These are phyloP conservation scores for Tetrahymena thermophila DNA, from an alignment of 73 alveolate species.

Conservation along the genomic window DNA sequence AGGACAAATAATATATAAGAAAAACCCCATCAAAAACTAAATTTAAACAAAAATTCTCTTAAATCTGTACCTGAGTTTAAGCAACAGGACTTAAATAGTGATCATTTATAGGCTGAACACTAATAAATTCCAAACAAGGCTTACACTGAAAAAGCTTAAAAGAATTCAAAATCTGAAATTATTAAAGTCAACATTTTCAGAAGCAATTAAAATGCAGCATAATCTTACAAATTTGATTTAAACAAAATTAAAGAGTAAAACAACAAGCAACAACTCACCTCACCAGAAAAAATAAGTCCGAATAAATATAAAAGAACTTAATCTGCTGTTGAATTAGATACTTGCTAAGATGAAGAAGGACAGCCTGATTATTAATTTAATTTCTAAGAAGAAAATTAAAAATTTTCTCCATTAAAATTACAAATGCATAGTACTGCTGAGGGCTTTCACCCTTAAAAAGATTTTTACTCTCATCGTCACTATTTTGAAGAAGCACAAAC, in stretches of 20 bases:
- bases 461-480: neutral
- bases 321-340: neutral
- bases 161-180: neutral
- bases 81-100: neutral
- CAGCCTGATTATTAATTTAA: neutral
- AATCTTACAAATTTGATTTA: neutral
- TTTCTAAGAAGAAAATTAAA: neutral
- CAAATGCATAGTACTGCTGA: neutral
- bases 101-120: neutral
- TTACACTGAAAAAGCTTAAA: neutral
- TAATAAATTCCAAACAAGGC: neutral
- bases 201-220: neutral
- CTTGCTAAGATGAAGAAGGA: neutral
- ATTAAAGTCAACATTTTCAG: neutral
- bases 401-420: neutral
- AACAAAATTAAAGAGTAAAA: neutral
- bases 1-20: neutral
- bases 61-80: neutral
- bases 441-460: neutral
- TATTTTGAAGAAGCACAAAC: neutral
- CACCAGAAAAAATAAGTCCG: neutral
- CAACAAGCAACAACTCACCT: neutral
- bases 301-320: neutral
- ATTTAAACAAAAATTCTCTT: neutral
- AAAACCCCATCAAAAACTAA: neutral